These are phyloP conservation scores for Delphinella strobiligena DNA, from an alignment of 2,329 filamentous ascomycete species.

Conservation along the genomic window DNA sequence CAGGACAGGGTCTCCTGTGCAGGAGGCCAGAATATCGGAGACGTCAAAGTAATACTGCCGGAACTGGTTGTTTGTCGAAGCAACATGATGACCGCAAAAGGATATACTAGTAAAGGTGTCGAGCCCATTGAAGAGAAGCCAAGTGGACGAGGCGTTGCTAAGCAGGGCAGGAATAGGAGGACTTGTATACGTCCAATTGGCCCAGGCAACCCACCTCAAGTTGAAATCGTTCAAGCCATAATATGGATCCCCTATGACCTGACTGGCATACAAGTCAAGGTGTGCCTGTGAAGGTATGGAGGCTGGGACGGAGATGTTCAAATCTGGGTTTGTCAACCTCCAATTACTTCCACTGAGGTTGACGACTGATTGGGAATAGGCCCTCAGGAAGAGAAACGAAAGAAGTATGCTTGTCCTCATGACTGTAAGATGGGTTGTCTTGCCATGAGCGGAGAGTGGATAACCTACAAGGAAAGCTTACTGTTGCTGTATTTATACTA, in stretches of 20 bases:
- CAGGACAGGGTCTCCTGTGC: constrained; percentile 27
- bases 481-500: too few relatives aligned
- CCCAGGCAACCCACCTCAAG: constrained; percentile 45
- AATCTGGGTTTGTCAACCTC: constrained; percentile 25
- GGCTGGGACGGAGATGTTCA: constrained; percentile 42
- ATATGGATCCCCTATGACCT: constrained; percentile 43
- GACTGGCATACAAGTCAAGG: constrained; percentile 42
- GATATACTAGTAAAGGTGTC: constrained; percentile 48
- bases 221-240: constrained; percentile 48
- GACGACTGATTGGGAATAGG: constrained; percentile 22
- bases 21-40: constrained; percentile 32
- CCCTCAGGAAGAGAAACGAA: background rate
- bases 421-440: background rate
- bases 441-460: too few relatives aligned
- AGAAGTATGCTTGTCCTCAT: background rate
- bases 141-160: constrained; percentile 30
- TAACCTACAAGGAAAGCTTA: too few relatives aligned
- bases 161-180: constrained; percentile 29
- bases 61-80: constrained; percentile 50
- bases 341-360: constrained; percentile 27
- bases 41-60: constrained; percentile 50
- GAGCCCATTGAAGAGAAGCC: constrained; percentile 49
- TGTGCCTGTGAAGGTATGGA: constrained; percentile 47
- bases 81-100: constrained; percentile 43
- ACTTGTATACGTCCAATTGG: constrained; percentile 51